Base-by-base conservation (phyloP, 2,329 filamentous ascomycete genomes). In the Byssoonygena ceratinophila region DNA sequence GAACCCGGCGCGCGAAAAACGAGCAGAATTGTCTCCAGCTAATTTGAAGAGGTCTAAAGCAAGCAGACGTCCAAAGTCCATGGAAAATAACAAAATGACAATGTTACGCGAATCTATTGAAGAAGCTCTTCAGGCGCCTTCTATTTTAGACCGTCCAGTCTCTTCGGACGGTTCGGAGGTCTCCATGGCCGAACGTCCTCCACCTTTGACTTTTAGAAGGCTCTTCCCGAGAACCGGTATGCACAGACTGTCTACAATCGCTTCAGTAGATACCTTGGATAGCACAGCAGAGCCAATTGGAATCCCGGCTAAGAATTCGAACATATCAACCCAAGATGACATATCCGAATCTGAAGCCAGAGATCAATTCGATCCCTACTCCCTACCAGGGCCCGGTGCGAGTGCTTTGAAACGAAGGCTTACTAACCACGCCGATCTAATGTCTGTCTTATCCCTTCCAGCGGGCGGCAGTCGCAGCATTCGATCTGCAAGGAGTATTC, bases 371-470 rank as follows among this genome's bases (percentile, higher is more conserved):
- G 66, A 74, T 57, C 61, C 68, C 37, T 55, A 69, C 65, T 69
- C 66, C 58, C 65, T 65, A 67, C 64, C 71, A 62, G 65, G 73
- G 74, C 59, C 76, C 71, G 56, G 69, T 76, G 1, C 76, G 74
- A 66, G 61, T 18, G 68, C 67, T 23, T 71, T 87, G 31, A 87
- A 85, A 66, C 80, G 87, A 57, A 81, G 85, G 55, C 76, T 95
- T 36, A 95, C 90, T 3, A 94, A 87, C 54, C 90, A 97, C 68
- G 89, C 89, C 14, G 92, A 98, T 67, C 76, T 98, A 22, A 87
- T 98, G 36, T 97, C 92, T 0, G 88, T 95, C 2, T 74, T 98
- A 7, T 97, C 90, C 23, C 71, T 79, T 31, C 76, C 80, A 12
- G 51, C 48, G 34, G 47, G 20, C 71, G 77, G 83, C 54, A 79